These are phyloP conservation scores for Scheffersomyces cryptocercus DNA, from an alignment of 1,139 yeast species.

Conservation along the genomic window DNA sequence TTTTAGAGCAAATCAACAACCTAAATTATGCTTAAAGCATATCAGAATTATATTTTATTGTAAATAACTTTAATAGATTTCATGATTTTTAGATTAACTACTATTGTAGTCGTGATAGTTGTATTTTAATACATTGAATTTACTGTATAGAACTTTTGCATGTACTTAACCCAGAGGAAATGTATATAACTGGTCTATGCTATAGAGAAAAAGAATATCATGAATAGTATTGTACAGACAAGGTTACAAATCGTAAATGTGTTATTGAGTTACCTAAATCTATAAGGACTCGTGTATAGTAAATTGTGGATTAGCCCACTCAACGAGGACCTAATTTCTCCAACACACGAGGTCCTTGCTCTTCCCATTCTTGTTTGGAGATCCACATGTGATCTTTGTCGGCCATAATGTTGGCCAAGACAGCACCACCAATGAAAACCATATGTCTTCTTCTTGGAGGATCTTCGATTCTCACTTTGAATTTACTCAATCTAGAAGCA, in stretches of 20 bases:
- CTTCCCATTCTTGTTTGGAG: slow-evolving; percentile 95
- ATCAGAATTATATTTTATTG: background rate
- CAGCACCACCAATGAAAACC: slow-evolving; percentile 99
- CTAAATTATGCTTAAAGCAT: slow-evolving; percentile 32
- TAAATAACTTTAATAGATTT: background rate
- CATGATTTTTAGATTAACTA: background rate
- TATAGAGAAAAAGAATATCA: no score
- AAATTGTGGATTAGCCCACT: slow-evolving; percentile 5
- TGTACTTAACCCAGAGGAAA: background rate
- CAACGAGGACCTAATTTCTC: slow-evolving; percentile 92
- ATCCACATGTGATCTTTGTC: slow-evolving; percentile 99
- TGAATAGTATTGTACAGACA: no score
- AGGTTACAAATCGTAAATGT: no score
- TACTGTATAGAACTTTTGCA: slow-evolving; percentile 6
- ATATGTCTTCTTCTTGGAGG: slow-evolving; percentile 99
- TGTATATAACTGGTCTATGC: no score
- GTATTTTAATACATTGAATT: background rate
- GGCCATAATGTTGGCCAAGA: slow-evolving; percentile 95
- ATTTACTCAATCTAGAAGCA: slow-evolving; percentile 82
- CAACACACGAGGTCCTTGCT: slow-evolving; percentile 85
- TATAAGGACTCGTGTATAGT: no score
- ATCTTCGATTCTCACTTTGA: slow-evolving; percentile 95
- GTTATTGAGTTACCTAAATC: no score
- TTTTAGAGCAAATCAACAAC: slow-evolving; percentile 41
- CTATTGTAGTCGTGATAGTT: background rate